Base-by-base conservation (phyloP, 225 moss, liverwort and hornwort species). In the Bryum argenteum region DNA sequence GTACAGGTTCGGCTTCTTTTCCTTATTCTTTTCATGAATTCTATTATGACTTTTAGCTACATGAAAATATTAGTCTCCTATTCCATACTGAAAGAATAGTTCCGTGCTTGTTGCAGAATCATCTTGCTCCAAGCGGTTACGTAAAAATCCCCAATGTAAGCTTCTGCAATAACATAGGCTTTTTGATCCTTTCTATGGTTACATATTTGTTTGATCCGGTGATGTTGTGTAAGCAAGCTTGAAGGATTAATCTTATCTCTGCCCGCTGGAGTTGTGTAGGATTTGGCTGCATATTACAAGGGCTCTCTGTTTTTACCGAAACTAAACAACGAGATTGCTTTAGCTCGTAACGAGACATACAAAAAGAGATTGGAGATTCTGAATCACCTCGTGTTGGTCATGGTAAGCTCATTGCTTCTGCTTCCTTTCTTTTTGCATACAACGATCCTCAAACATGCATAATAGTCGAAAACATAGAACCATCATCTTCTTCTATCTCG, bases 111-210 rank as follows among this genome's bases (percentile, higher is more conserved):
- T n/a, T n/a, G 76, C 94, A 98, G 97, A 98, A 98, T 66, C 94
- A 98, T 74, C 81, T 98, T 77, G 97, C 97, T 77, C 97, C 97
- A 55, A 87, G 90, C 57, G 97, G 97, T 73, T 98, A 92, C 65
- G 92, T 98, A 13, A 98, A 98, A 77, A 94, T 98, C 69, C 97
- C 97, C 53, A 88, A 78, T 77, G 94, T 95, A 78, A 87, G 91
- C 75, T 74, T n/a, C n/a, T n/a, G n/a, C n/a, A n/a, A n/a, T n/a
- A n/a, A n/a, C n/a, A n/a, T n/a, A n/a, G n/a, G n/a, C n/a, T n/a
- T n/a, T n/a, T n/a, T n/a, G n/a, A n/a, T n/a, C 20, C 16, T 19
- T 43, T 22, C 24, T 18, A 39, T 5, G 0, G 33, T 33, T 33
- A 33, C 33, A 33, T 33, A 6, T 71, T 75, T 38, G 42, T 61